Conservation (phyloP, 805 yeast species). For the Sugiyamaella qingdaonensis region DNA sequence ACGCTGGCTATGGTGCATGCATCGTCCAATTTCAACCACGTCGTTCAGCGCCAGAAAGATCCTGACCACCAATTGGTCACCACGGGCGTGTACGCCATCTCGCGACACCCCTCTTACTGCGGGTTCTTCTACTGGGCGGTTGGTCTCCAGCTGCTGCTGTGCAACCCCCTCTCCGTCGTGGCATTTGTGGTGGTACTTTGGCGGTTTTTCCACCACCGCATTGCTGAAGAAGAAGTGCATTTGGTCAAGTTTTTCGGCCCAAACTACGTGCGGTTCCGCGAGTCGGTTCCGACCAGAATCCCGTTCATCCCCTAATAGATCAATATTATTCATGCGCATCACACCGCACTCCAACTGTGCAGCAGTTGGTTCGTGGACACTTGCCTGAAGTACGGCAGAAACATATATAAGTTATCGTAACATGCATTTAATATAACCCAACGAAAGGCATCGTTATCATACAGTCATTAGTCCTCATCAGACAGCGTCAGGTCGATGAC, state of each 20-base stretch:
- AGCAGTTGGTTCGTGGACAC: too few species aligned
- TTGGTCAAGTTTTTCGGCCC: slow-evolving; percentile 67
- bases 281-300: slow-evolving; percentile 51
- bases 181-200: slow-evolving; percentile 57
- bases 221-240: slow-evolving; percentile 61
- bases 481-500: slow-evolving; percentile 30
- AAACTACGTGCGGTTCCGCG: slow-evolving; percentile 53
- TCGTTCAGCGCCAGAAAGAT: slow-evolving; percentile 52
- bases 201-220: slow-evolving; percentile 65
- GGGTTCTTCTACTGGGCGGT: slow-evolving; percentile 94
- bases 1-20: slow-evolving; percentile 85
- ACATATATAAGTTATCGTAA: background rate
- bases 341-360: too few species aligned
- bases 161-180: slow-evolving; percentile 57
- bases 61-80: slow-evolving; percentile 66
- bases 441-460: background rate
- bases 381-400: too few species aligned
- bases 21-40: slow-evolving; percentile 79
- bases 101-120: slow-evolving; percentile 86
- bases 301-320: slow-evolving; percentile 48
- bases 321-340: too few species aligned
- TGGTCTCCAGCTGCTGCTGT: slow-evolving; percentile 70
- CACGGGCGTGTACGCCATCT: slow-evolving; percentile 58
- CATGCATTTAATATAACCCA: background rate
- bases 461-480: slow-evolving; percentile 21